phyloP scores from a whole-genome alignment of 768 basidiomycete species.

The Lyophyllum decastes region DNA sequence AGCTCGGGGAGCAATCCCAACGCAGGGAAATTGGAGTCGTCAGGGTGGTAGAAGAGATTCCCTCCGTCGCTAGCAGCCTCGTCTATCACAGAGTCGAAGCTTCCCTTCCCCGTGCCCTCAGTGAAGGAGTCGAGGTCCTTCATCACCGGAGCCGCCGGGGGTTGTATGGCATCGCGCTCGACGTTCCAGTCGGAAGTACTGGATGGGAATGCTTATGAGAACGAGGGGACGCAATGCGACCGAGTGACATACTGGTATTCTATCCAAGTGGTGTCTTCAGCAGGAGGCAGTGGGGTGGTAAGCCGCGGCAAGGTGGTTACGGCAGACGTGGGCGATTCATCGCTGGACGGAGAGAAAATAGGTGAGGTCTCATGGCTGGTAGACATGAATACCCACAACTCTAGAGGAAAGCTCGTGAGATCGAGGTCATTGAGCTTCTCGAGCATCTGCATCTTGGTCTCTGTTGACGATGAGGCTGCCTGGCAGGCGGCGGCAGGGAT shows the following conservation, averaged over 20 bases:
- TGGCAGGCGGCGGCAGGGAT: not conserved
- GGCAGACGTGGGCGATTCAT: constrained; percentile 4
- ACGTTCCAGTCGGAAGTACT: constrained; percentile 13
- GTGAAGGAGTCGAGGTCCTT: constrained; percentile 63
- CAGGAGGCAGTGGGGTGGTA: constrained; percentile 11
- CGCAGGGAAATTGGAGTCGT: constrained; percentile 23
- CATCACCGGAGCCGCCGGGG: constrained; percentile 48
- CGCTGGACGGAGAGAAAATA: not conserved
- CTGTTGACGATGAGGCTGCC: not conserved
- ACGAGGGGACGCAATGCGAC: constrained; percentile 1
- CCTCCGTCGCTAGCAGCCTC: constrained; percentile 36
- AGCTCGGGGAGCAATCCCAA: constrained; percentile 31
- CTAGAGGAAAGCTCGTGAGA: constrained; percentile 5
- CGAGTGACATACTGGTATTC: constrained; percentile 15
- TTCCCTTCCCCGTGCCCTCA: constrained; percentile 55
- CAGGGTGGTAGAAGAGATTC: constrained; percentile 33
- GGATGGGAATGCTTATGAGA: not conserved
- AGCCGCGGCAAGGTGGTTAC: constrained; percentile 8
- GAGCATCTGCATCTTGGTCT: not conserved
- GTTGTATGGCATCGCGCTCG: constrained; percentile 18
- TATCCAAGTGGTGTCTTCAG: constrained; percentile 12
- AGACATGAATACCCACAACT: not conserved
- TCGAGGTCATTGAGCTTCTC: not conserved
- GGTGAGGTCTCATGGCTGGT: not conserved
- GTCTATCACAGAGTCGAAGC: constrained; percentile 47